Evolutionary conservation across 2,329 filamentous ascomycete species (phyloP).

Genomic region (Monosporascus sp.): DNA sequence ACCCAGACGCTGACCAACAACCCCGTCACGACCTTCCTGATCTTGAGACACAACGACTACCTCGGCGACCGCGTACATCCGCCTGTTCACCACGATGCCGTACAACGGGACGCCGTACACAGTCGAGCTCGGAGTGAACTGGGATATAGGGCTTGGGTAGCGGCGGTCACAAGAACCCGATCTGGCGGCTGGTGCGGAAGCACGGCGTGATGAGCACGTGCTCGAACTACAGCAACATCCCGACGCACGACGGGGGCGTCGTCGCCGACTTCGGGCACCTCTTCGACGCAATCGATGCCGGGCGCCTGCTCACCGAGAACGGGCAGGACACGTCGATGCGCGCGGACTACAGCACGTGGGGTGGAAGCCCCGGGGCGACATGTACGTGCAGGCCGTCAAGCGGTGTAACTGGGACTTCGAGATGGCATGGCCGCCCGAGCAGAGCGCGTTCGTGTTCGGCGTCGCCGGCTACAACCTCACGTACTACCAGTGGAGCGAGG

Average conservation of each 20-base stretch:
- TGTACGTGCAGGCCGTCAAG: conserved; percentile 53
- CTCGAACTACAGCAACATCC: conserved; percentile 53
- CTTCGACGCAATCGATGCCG: conserved; percentile 50
- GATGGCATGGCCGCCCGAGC: conserved; percentile 49
- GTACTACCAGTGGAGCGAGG: conserved; percentile 56
- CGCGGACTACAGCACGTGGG: conserved; percentile 52
- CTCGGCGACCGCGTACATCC: conserved; percentile 58
- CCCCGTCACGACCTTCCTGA: conserved; percentile 58
- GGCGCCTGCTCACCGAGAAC: conserved; percentile 51
- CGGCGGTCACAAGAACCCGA: no score
- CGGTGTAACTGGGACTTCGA: conserved; percentile 53
- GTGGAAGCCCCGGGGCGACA: conserved; percentile 55
- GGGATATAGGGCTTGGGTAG: no score
- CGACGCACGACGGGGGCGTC: conserved; percentile 56
- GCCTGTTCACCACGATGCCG: conserved; percentile 46
- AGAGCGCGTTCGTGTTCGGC: conserved; percentile 50
- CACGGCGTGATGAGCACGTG: conserved; percentile 49
- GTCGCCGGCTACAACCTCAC: conserved; percentile 53
- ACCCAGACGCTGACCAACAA: conserved; percentile 35
- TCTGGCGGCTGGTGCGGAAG: conserved; percentile 36
- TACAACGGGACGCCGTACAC: conserved; percentile 50
- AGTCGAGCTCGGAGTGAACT: conserved; percentile 53
- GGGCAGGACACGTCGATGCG: conserved; percentile 57
- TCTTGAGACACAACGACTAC: conserved; percentile 57
- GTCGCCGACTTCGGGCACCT: conserved; percentile 42